A percentile compares a stretch with the other conserved stretches of the same genome.
Conservation (phyloP, 139 green algal genomes). For the Gonium pectorale region DNA sequence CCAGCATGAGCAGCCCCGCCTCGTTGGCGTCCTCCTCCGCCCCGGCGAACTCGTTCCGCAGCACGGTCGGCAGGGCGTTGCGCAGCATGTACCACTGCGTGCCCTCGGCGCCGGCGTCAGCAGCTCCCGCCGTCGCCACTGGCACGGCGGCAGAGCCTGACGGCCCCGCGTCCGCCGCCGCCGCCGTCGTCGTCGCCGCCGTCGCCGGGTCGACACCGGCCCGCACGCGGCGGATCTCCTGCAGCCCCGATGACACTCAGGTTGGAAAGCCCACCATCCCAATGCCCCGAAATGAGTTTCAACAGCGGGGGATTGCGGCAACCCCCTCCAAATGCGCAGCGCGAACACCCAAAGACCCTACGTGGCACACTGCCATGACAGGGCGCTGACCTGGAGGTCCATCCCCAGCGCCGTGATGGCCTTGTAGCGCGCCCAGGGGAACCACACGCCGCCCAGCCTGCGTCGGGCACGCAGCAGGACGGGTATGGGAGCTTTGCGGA, state of each 20-base stretch:
- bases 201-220: neutral
- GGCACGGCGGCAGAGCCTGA: neutral
- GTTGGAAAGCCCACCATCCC: no score
- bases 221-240: neutral
- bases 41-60: neutral
- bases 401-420: conserved; percentile 13
- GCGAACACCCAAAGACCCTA: no score
- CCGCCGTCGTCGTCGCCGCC: neutral
- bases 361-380: no score
- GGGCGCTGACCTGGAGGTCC: no score
- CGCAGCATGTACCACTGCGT: conserved; percentile 7
- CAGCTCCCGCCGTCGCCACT: neutral
- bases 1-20: neutral
- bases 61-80: neutral
- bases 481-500: no score
- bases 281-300: no score
- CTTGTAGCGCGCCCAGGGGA: conserved; percentile 23
- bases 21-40: neutral
- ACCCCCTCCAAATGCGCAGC: no score
- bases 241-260: no score
- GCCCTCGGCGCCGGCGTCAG: neutral
- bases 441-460: conserved; percentile 2
- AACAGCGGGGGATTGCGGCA: no score
- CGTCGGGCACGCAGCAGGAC: no score
- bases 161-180: neutral